Base-by-base conservation (phyloP, 2,329 filamentous ascomycete genomes). In the Colletotrichum caudatum region DNA sequence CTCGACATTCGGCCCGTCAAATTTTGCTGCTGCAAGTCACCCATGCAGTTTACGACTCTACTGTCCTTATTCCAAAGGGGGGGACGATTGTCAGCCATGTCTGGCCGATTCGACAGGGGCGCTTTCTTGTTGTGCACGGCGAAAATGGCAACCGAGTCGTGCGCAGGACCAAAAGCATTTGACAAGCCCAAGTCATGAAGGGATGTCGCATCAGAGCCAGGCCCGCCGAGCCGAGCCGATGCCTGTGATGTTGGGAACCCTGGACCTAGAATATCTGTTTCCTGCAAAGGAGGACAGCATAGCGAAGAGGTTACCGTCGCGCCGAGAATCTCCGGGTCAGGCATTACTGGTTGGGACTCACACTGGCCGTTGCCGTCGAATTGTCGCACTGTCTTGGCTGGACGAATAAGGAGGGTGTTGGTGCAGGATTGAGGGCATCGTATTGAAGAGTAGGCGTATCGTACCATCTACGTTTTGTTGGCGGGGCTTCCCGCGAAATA, bases 11-110 rank as follows among this genome's bases (percentile, higher is more conserved):
- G 46, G 9, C 39, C 37, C 8, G n/a, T 12, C 33, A 64, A 57
- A 35, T 18, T 57, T 64, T 29, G 51, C 53, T 56, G 51, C 51
- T 2, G 51, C 18, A 18, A 50, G 26, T 26, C 9, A 37, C 16
- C 33, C 35, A 37, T 37, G 35, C 9, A 37, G 29, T 11, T 9
- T 0, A 20, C 44, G n/a, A 39, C 20, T 18, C 6, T 51, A 14
- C 23, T 5, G 48, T 5, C 60, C 11, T 51, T 39, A n/a, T 44
- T 29, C 26, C 9, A 53, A 48, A 12, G 16, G 35, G 20, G 53
- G 59, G 26, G 66, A 66, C 29, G 67, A 69, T 69, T 37, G 39
- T 58, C 67, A 41, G 14, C 29, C 16, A 29, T 20, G 50, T 53
- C 35, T 57, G 35, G 35, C 35, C 54, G 54, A 57, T 18, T 14